A percentile compares a stretch with the other conserved stretches of the same genome.
Evolutionary conservation across 2,329 filamentous ascomycete species (phyloP).

Genomic region (Lojkania enalia): DNA sequence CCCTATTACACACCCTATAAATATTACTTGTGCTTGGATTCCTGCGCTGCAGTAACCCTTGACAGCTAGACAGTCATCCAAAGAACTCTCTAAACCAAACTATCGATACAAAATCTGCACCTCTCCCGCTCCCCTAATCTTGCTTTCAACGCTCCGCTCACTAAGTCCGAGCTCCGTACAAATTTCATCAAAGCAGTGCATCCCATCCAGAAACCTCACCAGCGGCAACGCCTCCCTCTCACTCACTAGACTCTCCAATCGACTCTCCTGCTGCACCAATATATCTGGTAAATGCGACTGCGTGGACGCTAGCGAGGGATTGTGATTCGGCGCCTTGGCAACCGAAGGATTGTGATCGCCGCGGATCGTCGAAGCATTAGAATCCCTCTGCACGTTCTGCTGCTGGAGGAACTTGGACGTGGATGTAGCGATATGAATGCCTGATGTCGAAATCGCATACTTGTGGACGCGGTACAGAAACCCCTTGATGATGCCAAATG

Average conservation of each 20-base stretch:
- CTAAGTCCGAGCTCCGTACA: conserved; percentile 74
- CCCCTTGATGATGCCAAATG: conserved; percentile 95
- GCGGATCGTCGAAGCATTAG: conserved; percentile 11
- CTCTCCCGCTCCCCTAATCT: conserved; percentile 56
- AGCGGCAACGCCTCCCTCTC: conserved; percentile 50
- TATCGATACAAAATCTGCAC: conserved; percentile 35
- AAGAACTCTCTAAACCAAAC: not conserved
- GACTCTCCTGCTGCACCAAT: not conserved
- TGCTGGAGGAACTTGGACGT: not conserved
- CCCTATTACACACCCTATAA: too few species aligned
- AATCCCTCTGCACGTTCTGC: conserved; percentile 13
- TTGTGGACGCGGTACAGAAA: conserved; percentile 92
- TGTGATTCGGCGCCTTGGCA: conserved; percentile 23
- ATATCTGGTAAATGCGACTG: conserved; percentile 3
- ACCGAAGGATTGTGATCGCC: conserved; percentile 9
- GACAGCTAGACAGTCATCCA: too few species aligned
- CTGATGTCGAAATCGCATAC: conserved; percentile 67
- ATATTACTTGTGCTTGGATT: too few species aligned
- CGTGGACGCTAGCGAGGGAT: conserved; percentile 19
- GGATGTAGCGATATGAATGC: not conserved
- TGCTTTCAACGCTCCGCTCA: conserved; percentile 70
- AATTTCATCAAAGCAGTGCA: conserved; percentile 79
- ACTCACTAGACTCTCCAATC: conserved; percentile 14
- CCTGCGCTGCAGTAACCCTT: too few species aligned
- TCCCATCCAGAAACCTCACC: conserved; percentile 72